Evolutionary conservation across 306 rosid species (phyloP), one percentile per base, ranked within the genome.

Genomic region (Acacia crassicarpa): DNA sequence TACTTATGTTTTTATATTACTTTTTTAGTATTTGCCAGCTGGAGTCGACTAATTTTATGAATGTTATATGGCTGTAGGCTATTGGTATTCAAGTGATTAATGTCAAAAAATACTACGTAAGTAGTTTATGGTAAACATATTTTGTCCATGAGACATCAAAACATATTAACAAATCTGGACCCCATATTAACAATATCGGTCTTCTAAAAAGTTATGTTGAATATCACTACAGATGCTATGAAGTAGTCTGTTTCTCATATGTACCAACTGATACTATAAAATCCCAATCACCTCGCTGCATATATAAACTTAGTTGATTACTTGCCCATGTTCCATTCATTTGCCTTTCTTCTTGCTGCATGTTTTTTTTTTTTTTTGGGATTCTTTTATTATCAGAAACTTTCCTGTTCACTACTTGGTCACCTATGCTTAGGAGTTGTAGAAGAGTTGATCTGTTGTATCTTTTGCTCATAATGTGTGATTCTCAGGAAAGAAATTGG

Each of bases 401-500:
- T 45, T 77, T 77, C 2, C 41, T 53, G 69, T 12, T 40, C 14
- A 32, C 15, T 61, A 48, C 23, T 10, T 58, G 23, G 16, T 62
- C 38, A 49, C 27, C 10, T 51, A 43, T 38, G n/a, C 23, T 20
- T 48, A n/a, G 32, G 56, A 43, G 56, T 70, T 65, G 54, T 71
- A n/a, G 30, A n/a, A 30, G 41, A 58, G 51, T 22, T n/a, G 2
- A 41, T 69, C 45, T 68, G 62, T 69, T 78, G 58, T 27, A 58
- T 78, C 58, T n/a, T 62, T 75, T 63, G 63, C 72, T 61, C 27
- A 51, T 54, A 56, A 38, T 58, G 41, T 22, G 78, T 86, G 81
- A 63, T 51, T 19, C 67, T 68, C 91, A 94, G 98, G 89, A 45
- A 94, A 43, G 98, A 94, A 85, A 81, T 94, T 77, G 98, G 98